Conservation (phyloP, 2,329 filamentous ascomycete species). For the Paracamarosporium sp. region DNA sequence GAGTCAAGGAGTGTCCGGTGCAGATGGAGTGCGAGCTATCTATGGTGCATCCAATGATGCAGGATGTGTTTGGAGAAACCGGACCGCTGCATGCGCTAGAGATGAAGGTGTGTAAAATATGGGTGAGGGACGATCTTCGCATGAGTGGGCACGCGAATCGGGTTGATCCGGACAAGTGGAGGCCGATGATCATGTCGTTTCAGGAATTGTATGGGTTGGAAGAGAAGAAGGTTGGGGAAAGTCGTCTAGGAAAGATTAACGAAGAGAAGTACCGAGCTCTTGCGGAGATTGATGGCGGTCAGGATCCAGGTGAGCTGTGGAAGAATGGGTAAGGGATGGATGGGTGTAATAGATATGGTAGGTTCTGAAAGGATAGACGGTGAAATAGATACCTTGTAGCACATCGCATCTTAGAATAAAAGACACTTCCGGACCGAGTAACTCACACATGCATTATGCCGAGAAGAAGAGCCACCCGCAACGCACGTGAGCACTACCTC, state of each 20-base stretch:
- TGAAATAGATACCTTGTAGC: no score
- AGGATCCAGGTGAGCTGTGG: no score
- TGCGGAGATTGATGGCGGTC: neutral
- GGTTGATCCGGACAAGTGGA: conserved; percentile 53
- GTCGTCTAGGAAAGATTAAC: conserved; percentile 29
- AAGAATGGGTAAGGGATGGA: no score
- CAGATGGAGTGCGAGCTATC: conserved; percentile 53
- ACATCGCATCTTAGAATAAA: no score
- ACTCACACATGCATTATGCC: no score
- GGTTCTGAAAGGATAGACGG: no score
- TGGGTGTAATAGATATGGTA: no score
- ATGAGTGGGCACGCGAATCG: conserved; percentile 49
- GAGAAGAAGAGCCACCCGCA: no score
- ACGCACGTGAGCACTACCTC: neutral
- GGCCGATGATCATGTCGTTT: conserved; percentile 55
- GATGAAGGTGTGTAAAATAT: conserved; percentile 45
- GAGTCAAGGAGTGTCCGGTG: conserved; percentile 51
- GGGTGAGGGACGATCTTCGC: conserved; percentile 42
- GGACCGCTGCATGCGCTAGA: conserved; percentile 38
- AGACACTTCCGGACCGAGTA: no score
- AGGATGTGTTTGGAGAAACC: conserved; percentile 37
- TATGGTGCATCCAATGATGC: conserved; percentile 41
- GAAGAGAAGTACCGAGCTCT: conserved; percentile 39
- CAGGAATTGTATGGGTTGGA: conserved; percentile 52
- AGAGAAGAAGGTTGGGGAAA: conserved; percentile 29